Evolutionary conservation across 495 filamentous ascomycete species (phyloP).

Genomic region (Xylaria cubensis): DNA sequence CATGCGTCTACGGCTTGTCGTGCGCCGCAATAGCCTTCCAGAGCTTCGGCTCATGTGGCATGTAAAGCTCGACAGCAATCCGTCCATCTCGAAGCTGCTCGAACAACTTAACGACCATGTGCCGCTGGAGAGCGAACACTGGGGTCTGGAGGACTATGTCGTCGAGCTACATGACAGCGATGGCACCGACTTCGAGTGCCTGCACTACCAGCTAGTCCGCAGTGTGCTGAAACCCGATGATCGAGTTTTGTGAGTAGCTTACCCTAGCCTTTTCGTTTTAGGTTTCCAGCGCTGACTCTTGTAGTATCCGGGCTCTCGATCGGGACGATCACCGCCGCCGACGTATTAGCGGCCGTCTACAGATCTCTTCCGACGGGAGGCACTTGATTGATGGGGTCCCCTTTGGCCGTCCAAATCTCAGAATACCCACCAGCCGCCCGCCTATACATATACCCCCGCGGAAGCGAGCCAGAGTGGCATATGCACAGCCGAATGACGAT

Average conservation of each 20-base stretch:
- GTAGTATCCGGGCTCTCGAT: conserved; percentile 81
- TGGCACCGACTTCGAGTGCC: conserved; percentile 77
- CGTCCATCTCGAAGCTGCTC: conserved; percentile 80
- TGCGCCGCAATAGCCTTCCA: conserved; percentile 83
- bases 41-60: conserved; percentile 78
- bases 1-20: conserved; percentile 83
- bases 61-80: conserved; percentile 60
- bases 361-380: conserved; percentile 80
- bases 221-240: conserved; percentile 82
- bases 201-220: conserved; percentile 82
- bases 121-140: conserved; percentile 81
- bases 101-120: conserved; percentile 83
- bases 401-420: conserved; percentile 78
- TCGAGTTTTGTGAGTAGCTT: conserved; percentile 61
- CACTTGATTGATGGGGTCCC: conserved; percentile 90
- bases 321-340: conserved; percentile 76
- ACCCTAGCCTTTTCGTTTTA: conserved; percentile 40
- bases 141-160: conserved; percentile 92
- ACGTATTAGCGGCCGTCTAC: conserved; percentile 78
- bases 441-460: conserved; percentile 74
- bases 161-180: conserved; percentile 70
- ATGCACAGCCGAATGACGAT: conserved; percentile 45
- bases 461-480: conserved; percentile 68
- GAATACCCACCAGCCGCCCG: conserved; percentile 66
- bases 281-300: conserved; percentile 24